Conservation (phyloP, 1,284 basidiomycete species). For the Malassezia restricta region DNA sequence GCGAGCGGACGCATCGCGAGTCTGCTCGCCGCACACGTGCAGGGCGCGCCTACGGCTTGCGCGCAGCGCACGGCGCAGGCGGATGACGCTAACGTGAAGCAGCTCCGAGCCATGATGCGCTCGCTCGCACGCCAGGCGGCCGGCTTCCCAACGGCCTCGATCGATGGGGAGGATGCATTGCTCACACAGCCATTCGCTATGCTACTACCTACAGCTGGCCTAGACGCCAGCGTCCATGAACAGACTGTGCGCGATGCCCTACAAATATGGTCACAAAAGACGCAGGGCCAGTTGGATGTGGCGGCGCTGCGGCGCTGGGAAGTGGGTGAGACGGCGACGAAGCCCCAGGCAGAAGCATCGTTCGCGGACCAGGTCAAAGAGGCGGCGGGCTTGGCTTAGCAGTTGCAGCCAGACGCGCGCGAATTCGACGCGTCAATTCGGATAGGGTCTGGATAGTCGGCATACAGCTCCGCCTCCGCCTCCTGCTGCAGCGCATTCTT, state of each 20-base stretch:
- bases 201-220: slow-evolving; percentile 44
- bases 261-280: slow-evolving; percentile 56
- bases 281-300: slow-evolving; percentile 29
- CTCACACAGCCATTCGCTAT: slow-evolving; percentile 75
- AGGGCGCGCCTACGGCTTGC: slow-evolving; percentile 20
- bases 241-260: slow-evolving; percentile 53
- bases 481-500: slow-evolving; percentile 97
- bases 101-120: slow-evolving; percentile 56
- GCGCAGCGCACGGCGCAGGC: slow-evolving; percentile 12
- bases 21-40: slow-evolving; percentile 25
- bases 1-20: slow-evolving; percentile 29
- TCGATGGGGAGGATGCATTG: slow-evolving; percentile 53
- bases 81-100: slow-evolving; percentile 15
- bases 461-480: slow-evolving; percentile 88
- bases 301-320: slow-evolving; percentile 47
- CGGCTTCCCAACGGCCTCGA: slow-evolving; percentile 64
- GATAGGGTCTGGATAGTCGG: slow-evolving; percentile 98
- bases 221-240: slow-evolving; percentile 32
- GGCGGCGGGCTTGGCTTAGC: slow-evolving; percentile 44
- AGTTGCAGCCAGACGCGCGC: slow-evolving; percentile 14
- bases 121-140: slow-evolving; percentile 71
- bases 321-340: slow-evolving; percentile 40
- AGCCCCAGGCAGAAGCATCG: slow-evolving; percentile 13
- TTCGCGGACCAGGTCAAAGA: slow-evolving; percentile 38
- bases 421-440: slow-evolving; percentile 77